Conservation (phyloP, 2,329 filamentous ascomycete genomes). For the Penicillium sp. region DNA sequence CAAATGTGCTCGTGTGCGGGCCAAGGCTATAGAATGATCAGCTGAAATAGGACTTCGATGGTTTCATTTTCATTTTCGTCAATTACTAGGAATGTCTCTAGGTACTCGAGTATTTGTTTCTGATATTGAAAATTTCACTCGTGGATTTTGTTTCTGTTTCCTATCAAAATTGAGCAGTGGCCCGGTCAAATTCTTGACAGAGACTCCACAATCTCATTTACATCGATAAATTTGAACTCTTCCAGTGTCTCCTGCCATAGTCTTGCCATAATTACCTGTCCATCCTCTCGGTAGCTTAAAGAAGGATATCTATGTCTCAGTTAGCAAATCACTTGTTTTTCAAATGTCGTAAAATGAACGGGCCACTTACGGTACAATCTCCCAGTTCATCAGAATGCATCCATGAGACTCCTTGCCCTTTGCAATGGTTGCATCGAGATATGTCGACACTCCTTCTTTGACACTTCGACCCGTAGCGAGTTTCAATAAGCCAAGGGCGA, state of each 20-base stretch:
- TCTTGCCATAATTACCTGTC: constrained; percentile 1
- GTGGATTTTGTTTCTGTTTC: too few relatives aligned
- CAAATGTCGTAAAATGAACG: not conserved
- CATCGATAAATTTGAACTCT: constrained; percentile 7
- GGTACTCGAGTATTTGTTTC: too few relatives aligned
- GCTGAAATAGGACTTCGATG: too few relatives aligned
- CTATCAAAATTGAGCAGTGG: too few relatives aligned
- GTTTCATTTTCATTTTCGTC: too few relatives aligned
- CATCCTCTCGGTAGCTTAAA: constrained; percentile 1
- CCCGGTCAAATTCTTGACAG: not conserved
- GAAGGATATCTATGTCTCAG: not conserved
- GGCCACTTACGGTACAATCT: constrained; percentile 37
- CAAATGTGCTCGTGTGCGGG: too few relatives aligned
- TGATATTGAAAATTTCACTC: too few relatives aligned
- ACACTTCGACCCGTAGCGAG: constrained; percentile 15
- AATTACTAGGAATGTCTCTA: too few relatives aligned
- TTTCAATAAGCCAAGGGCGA: not conserved
- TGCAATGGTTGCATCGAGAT: constrained; percentile 51
- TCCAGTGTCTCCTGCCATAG: constrained; percentile 8
- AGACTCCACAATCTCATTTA: constrained; percentile 3
- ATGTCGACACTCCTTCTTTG: constrained; percentile 51
- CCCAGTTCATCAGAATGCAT: constrained; percentile 55
- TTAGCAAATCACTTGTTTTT: not conserved
- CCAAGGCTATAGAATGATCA: too few relatives aligned
- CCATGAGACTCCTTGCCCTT: constrained; percentile 58